These are phyloP conservation scores for Aspergillus thermomutatus DNA, from an alignment of 2,329 filamentous ascomycete genomes.

Conservation along the genomic window DNA sequence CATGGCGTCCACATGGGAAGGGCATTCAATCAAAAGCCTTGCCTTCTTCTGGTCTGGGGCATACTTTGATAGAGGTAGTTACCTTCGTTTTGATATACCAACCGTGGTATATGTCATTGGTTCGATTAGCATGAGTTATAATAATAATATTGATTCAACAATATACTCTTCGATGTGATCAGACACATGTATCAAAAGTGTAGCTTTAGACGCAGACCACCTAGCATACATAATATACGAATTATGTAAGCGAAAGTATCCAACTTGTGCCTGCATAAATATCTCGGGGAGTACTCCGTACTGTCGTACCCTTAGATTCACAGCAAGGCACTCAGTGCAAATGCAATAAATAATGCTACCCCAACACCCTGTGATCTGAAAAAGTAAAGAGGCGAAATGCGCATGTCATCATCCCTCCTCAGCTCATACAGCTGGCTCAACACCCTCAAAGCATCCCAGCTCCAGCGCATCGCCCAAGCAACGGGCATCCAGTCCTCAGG, in stretches of 20 bases:
- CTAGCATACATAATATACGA: too few species aligned
- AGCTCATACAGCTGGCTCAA: slow-evolving; percentile 29
- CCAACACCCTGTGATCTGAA: too few species aligned
- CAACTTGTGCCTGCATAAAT: too few species aligned
- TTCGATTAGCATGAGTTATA: background rate
- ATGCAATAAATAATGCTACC: background rate
- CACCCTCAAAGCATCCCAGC: slow-evolving; percentile 49
- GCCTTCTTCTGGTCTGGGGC: background rate
- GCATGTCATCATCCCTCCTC: slow-evolving; percentile 1
- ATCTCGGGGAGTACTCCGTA: too few species aligned
- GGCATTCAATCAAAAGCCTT: slow-evolving; percentile 1
- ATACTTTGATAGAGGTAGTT: slow-evolving; percentile 5
- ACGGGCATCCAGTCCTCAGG: slow-evolving; percentile 60
- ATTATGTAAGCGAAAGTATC: background rate
- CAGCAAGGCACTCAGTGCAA: background rate
- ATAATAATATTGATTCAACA: background rate
- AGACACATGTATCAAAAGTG: too few species aligned
- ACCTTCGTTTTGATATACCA: background rate
- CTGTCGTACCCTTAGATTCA: too few species aligned
- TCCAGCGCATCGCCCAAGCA: slow-evolving; percentile 58
- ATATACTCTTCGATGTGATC: too few species aligned
- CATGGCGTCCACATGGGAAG: slow-evolving; percentile 11
- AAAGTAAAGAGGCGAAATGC: slow-evolving; percentile 8
- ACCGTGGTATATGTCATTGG: background rate
- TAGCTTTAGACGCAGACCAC: too few species aligned